phyloP scores from a whole-genome alignment of 257 asterid species.

The Solanum pinnatisectum region DNA sequence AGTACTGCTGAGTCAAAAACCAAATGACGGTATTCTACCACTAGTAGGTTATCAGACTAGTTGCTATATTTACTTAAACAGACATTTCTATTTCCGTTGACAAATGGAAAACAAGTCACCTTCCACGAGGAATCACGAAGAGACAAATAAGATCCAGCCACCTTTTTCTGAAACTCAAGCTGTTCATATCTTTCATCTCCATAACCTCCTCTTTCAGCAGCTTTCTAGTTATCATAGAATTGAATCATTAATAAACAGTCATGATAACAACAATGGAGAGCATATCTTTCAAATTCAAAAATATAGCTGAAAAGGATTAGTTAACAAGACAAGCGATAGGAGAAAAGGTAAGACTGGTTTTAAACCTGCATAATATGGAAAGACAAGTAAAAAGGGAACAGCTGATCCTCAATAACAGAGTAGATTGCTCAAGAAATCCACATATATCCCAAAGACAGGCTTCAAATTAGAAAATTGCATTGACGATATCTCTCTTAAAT shows the following conservation, averaged over 20 bases:
- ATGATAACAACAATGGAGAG: not conserved
- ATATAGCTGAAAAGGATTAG: not conserved
- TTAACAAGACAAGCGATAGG: not conserved
- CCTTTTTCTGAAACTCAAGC: slow-evolving; percentile 86
- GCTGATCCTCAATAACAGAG: not conserved
- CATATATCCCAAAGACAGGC: not conserved
- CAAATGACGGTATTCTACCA: not conserved
- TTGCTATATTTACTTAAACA: not conserved
- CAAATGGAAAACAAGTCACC: slow-evolving; percentile 28
- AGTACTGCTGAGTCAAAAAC: not conserved
- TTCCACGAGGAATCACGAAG: slow-evolving; percentile 77
- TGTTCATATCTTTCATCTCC: slow-evolving; percentile 94
- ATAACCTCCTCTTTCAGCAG: slow-evolving; percentile 95
- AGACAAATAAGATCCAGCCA: slow-evolving; percentile 42
- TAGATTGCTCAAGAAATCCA: not conserved
- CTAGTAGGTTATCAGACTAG: not conserved
- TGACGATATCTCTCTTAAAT: not conserved
- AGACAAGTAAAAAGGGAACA: not conserved
- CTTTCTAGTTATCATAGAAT: slow-evolving; percentile 39
- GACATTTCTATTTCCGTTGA: not conserved
- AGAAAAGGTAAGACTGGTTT: not conserved
- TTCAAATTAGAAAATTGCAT: not conserved
- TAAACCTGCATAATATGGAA: not conserved
- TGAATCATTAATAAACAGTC: not conserved
- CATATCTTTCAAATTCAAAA: not conserved